Conservation (phyloP, 2,329 filamentous ascomycete genomes). For the Epichloe uncinata region DNA sequence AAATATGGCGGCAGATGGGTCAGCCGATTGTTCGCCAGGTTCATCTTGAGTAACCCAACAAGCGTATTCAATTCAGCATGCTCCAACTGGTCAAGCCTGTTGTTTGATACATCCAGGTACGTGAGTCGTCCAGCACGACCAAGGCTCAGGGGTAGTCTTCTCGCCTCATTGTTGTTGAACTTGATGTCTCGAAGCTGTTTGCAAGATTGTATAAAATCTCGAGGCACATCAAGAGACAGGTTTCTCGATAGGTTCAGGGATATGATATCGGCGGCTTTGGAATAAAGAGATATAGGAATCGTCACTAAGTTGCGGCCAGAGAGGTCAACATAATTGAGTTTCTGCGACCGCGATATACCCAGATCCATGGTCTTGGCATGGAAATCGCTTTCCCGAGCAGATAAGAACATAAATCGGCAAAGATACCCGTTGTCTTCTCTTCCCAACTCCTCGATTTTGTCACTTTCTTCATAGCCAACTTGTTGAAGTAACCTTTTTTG, state of each 20-base stretch:
- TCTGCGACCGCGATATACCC: slow-evolving; percentile 68
- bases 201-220: slow-evolving; percentile 93
- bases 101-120: slow-evolving; percentile 90
- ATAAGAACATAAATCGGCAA: slow-evolving; percentile 89
- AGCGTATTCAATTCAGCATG: slow-evolving; percentile 69
- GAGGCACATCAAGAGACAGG: slow-evolving; percentile 79
- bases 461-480: slow-evolving; percentile 75
- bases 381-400: slow-evolving; percentile 73
- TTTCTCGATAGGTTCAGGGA: slow-evolving; percentile 91
- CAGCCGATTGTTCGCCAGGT: slow-evolving; percentile 85
- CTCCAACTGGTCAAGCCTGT: slow-evolving; percentile 75
- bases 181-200: slow-evolving; percentile 88
- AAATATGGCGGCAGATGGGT: slow-evolving; percentile 71
- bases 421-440: slow-evolving; percentile 96
- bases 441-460: slow-evolving; percentile 84
- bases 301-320: slow-evolving; percentile 82
- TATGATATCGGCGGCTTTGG: slow-evolving; percentile 83
- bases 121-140: slow-evolving; percentile 70
- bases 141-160: slow-evolving; percentile 72
- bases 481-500: slow-evolving; percentile 87
- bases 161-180: slow-evolving; percentile 86
- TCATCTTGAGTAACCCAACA: slow-evolving; percentile 69
- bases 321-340: slow-evolving; percentile 89
- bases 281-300: slow-evolving; percentile 88
- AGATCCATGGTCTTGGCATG: slow-evolving; percentile 58